Percentiles rank a stretch among this genome's conserved stretches.
Conservation (phyloP, 2,329 filamentous ascomycete genomes). For the Aureobasidium pullulans region DNA sequence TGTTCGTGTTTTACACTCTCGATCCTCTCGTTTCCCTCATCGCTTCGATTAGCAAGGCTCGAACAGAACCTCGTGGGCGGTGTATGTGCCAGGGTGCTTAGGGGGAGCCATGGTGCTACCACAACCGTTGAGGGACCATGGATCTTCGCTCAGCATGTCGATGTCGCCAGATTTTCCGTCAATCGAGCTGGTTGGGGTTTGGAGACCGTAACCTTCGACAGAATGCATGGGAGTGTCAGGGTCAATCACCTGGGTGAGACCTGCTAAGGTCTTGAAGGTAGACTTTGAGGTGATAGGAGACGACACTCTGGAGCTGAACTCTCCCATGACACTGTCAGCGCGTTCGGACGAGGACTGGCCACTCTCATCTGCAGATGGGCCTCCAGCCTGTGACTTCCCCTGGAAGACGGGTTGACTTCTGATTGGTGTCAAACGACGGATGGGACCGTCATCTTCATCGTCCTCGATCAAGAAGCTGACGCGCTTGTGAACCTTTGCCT, state of each 20-base stretch:
- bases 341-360: neutral
- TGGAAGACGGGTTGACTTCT: neutral
- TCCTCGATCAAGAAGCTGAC: neutral
- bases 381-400: neutral
- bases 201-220: neutral
- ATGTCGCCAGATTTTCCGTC: neutral
- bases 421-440: neutral
- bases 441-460: neutral
- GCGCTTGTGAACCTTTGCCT: neutral
- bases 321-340: neutral
- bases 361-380: no score
- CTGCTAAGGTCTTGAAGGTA: neutral
- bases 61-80: neutral
- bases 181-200: neutral
- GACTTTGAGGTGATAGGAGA: neutral
- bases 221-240: neutral
- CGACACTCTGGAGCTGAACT: neutral
- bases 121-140: neutral
- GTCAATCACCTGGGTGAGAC: neutral
- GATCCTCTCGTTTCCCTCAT: neutral
- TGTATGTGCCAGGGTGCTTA: no score
- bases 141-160: neutral
- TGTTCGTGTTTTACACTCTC: neutral
- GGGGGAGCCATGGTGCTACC: no score
- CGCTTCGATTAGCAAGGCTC: neutral